phyloP scores from a whole-genome alignment of 2,329 filamentous ascomycete genomes.

The Fusarium denticulatum region DNA sequence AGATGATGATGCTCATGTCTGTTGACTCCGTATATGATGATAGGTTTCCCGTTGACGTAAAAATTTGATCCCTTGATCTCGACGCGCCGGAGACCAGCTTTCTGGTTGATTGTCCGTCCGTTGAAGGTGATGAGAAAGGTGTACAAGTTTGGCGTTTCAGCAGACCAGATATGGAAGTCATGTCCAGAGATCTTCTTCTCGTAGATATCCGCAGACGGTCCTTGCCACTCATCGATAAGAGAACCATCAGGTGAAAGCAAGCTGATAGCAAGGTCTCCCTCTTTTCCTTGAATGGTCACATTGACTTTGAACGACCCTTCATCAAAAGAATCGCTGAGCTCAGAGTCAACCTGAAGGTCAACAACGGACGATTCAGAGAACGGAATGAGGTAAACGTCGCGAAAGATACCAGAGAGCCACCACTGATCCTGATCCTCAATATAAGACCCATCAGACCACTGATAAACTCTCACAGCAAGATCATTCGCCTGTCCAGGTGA shows the following conservation, averaged over 20 bases:
- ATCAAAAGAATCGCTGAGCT: slow-evolving; percentile 65
- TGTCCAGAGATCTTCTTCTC: slow-evolving; percentile 55
- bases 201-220: slow-evolving; percentile 45
- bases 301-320: slow-evolving; percentile 58
- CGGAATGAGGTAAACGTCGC: slow-evolving; percentile 72
- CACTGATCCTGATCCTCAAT: slow-evolving; percentile 78
- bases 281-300: slow-evolving; percentile 57
- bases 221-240: slow-evolving; percentile 40
- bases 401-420: slow-evolving; percentile 71
- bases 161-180: slow-evolving; percentile 72
- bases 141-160: slow-evolving; percentile 73
- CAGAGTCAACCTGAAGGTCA: slow-evolving; percentile 59
- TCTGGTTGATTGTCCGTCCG: slow-evolving; percentile 57
- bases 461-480: slow-evolving; percentile 75
- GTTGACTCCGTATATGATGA: slow-evolving; percentile 75
- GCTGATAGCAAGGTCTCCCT: slow-evolving; percentile 53
- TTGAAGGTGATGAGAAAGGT: slow-evolving; percentile 53
- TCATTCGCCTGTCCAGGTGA: slow-evolving; percentile 58
- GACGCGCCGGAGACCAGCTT: slow-evolving; percentile 70
- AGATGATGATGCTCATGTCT: slow-evolving; percentile 75
- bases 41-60: slow-evolving; percentile 70
- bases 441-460: slow-evolving; percentile 77
- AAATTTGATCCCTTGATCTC: slow-evolving; percentile 70
- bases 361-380: slow-evolving; percentile 64
- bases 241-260: slow-evolving; percentile 50